Percentiles rank a stretch among this genome's conserved stretches.
Conservation (phyloP, 768 basidiomycete species). For the Rhodotorula sphaerocarpa region DNA sequence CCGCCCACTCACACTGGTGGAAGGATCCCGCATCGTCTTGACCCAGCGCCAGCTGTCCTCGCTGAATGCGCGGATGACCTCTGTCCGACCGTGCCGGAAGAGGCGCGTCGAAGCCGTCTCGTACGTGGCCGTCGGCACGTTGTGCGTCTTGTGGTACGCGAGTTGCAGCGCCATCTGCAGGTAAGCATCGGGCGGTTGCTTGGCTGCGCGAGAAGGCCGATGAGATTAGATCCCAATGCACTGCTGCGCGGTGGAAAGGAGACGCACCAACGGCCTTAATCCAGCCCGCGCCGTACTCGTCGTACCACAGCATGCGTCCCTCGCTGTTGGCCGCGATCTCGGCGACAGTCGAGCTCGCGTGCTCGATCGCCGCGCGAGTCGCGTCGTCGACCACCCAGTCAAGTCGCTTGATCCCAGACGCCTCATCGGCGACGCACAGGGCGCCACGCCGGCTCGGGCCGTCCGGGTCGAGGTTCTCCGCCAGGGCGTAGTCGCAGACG, state of each 20-base stretch:
- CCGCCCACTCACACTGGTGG: conserved; percentile 26
- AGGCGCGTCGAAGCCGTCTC: conserved; percentile 83
- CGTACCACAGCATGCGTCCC: conserved; percentile 70
- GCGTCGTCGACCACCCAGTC: conserved; percentile 66
- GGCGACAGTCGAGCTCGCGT: conserved; percentile 55
- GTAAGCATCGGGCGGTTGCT: conserved; percentile 67
- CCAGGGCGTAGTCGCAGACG: conserved; percentile 70
- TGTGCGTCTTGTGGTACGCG: conserved; percentile 74
- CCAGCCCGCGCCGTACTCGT: conserved; percentile 76
- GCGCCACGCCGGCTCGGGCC: conserved; percentile 25
- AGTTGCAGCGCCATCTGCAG: conserved; percentile 87
- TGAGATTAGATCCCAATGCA: no score
- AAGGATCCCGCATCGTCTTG: conserved; percentile 58
- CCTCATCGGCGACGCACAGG: conserved; percentile 14
- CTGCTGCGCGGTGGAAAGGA: neutral
- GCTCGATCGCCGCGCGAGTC: conserved; percentile 53
- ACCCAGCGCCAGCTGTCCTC: conserved; percentile 68
- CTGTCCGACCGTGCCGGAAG: conserved; percentile 79
- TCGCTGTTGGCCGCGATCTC: conserved; percentile 69
- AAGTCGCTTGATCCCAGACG: conserved; percentile 56
- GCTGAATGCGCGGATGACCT: conserved; percentile 71
- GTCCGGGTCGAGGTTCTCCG: conserved; percentile 54
- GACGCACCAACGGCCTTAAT: conserved; percentile 64
- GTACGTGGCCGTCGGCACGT: conserved; percentile 75
- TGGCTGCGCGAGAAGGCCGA: conserved; percentile 44